phyloP scores from a whole-genome alignment of 495 filamentous ascomycete genomes.

The Xeromyces bisporus region DNA sequence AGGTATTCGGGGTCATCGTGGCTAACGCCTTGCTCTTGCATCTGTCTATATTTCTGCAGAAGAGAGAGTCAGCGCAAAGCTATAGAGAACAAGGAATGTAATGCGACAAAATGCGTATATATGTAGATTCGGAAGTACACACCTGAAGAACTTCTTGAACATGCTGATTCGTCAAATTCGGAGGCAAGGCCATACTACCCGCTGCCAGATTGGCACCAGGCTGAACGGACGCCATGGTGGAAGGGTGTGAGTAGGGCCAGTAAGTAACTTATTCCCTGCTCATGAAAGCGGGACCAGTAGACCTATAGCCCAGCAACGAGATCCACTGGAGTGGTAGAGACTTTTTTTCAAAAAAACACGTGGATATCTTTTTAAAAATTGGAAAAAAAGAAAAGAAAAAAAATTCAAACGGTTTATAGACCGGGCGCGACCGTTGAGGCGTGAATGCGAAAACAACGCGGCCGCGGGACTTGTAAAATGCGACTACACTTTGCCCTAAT shows the following conservation, averaged over 20 bases:
- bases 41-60: constrained; percentile 60
- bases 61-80: neutral
- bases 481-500: too few species aligned
- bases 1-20: constrained; percentile 65
- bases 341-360: too few species aligned
- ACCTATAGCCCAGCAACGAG: too few species aligned
- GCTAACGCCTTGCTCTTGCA: constrained; percentile 59
- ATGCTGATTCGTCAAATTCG: constrained; percentile 41
- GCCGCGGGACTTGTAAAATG: too few species aligned
- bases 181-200: constrained; percentile 36
- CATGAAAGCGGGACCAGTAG: too few species aligned
- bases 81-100: neutral
- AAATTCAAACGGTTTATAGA: too few species aligned
- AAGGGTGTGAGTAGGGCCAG: too few species aligned
- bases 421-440: constrained; percentile 1
- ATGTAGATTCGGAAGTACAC: constrained; percentile 8
- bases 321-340: too few species aligned
- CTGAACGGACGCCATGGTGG: constrained; percentile 75
- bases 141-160: constrained; percentile 46
- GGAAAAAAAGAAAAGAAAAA: neutral
- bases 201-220: constrained; percentile 46
- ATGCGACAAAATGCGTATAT: neutral
- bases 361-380: too few species aligned
- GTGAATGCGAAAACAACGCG: neutral
- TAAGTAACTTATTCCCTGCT: too few species aligned